These are phyloP conservation scores for Magnolia officinalis DNA, from an alignment of 164 flowering plant species.

Conservation along the genomic window DNA sequence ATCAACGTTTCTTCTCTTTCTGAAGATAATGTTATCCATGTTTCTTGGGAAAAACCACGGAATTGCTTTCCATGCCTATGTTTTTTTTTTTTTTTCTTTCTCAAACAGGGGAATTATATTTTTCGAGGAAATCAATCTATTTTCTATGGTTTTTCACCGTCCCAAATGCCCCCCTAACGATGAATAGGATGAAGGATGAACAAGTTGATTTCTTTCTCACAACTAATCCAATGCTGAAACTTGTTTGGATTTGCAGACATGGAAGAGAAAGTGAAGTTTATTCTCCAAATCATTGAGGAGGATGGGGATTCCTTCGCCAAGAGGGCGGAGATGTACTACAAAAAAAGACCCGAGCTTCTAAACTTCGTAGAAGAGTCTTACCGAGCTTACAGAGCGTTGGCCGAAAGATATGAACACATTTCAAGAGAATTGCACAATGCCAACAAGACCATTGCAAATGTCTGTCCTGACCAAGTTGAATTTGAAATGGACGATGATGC, in stretches of 20 bases:
- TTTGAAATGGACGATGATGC: conserved; percentile 51
- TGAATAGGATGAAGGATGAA: neutral
- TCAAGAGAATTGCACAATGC: conserved; percentile 1
- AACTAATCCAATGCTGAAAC: conserved; percentile 1
- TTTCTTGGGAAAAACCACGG: too few relatives aligned
- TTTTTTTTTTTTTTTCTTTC: neutral
- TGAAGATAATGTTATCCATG: too few relatives aligned
- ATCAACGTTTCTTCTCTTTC: too few relatives aligned
- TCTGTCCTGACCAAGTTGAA: conserved; percentile 19
- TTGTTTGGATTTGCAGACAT: conserved; percentile 46
- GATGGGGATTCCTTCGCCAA: conserved; percentile 81
- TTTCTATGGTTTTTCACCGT: neutral
- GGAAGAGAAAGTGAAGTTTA: conserved; percentile 67
- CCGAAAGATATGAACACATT: conserved; percentile 30
- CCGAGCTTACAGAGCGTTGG: conserved; percentile 70
- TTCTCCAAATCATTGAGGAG: conserved; percentile 63
- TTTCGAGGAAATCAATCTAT: neutral
- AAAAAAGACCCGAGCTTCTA: conserved; percentile 74
- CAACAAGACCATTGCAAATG: neutral
- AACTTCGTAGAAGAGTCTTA: conserved; percentile 68
- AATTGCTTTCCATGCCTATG: too few relatives aligned
- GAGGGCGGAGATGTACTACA: conserved; percentile 83
- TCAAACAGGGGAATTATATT: neutral
- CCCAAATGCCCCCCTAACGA: neutral
- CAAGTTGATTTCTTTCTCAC: neutral